Base-by-base conservation (phyloP, 2,329 filamentous ascomycete species). In the Ceratocystis cacaofunesta region DNA sequence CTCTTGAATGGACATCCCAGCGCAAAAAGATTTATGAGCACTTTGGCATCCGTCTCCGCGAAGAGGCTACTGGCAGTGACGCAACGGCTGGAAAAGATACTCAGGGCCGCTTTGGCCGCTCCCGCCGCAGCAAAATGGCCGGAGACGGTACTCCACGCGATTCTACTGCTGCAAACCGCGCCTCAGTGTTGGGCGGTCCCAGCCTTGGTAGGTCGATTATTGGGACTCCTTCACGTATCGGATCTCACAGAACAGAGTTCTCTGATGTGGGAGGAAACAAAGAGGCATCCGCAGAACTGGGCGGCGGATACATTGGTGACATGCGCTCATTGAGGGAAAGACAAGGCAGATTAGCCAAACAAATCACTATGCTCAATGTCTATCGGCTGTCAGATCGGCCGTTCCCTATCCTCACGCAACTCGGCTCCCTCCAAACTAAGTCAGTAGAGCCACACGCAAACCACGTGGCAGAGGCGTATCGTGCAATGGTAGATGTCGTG, bases 1-100 rank as follows among this genome's bases (percentile, higher is more conserved):
- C 91, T 36, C 87, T 95, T 78, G 91, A 97, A 74, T 97, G 94
- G 92, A 92, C 96, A 70, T 87, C 88, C 17, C 92, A 97, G 77
- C 87, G 92, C 68, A 90, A 89, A 75, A 86, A 86, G 69, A 96
- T 99, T 69, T 97, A 96, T 75, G 86, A 96, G 72, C 94, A 99
- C 75, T 97, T 99, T 74, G 94, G 94, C 15, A 87, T 99, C 72
- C 87, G 85, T 72, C 78, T 82, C 5, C 78, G 78, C 28, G 82
- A 85, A 3, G 65, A 64, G 36, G 70, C 70, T 41, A 72, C 75
- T 3, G 71, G 78, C 55, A 74, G 75, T 63, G 65, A 62, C 30
- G 19, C 66, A 5, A 6, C 58, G 7, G 10, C 63, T 25, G 76
- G 77, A 69, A 79, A 83, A 68, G 74, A 78, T 3, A 77, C 80